phyloP scores from a whole-genome alignment of 495 filamentous ascomycete species.

The Venustampulla echinocandica region DNA sequence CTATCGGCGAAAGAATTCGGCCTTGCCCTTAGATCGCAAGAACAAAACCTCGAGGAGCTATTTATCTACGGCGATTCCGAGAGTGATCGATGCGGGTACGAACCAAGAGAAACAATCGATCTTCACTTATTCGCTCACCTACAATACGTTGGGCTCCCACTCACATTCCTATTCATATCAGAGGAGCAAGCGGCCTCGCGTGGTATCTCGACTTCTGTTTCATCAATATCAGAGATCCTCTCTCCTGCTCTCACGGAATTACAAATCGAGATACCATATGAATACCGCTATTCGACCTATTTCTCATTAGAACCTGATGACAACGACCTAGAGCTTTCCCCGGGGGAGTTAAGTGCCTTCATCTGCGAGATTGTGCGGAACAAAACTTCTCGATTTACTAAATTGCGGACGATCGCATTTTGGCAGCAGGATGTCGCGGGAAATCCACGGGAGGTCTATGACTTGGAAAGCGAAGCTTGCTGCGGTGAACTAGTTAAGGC shows the following conservation, averaged over 20 bases:
- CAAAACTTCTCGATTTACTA: not conserved
- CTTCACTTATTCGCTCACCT: not conserved
- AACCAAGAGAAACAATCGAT: not conserved
- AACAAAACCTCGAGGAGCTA: not conserved
- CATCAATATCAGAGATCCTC: not conserved
- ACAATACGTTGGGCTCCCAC: slow-evolving; percentile 1
- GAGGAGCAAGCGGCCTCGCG: not conserved
- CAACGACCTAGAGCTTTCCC: not conserved
- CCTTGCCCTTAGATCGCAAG: slow-evolving; percentile 1
- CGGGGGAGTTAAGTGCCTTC: slow-evolving; percentile 1
- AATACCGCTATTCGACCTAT: not conserved
- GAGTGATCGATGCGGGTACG: slow-evolving; percentile 1
- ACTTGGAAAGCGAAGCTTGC: not conserved
- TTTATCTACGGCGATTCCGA: slow-evolving; percentile 1
- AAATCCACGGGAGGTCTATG: not conserved
- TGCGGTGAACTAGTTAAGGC: not conserved
- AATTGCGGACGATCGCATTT: not conserved
- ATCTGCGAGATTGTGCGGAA: not conserved
- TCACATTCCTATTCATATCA: not conserved
- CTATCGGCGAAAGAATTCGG: slow-evolving; percentile 1
- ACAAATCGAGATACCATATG: slow-evolving; percentile 1
- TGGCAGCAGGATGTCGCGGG: not conserved
- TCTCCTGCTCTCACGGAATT: not conserved
- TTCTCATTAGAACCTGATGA: not conserved
- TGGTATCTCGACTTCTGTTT: not conserved